Conservation (phyloP, 768 basidiomycete species). For the Suillus plorans region DNA sequence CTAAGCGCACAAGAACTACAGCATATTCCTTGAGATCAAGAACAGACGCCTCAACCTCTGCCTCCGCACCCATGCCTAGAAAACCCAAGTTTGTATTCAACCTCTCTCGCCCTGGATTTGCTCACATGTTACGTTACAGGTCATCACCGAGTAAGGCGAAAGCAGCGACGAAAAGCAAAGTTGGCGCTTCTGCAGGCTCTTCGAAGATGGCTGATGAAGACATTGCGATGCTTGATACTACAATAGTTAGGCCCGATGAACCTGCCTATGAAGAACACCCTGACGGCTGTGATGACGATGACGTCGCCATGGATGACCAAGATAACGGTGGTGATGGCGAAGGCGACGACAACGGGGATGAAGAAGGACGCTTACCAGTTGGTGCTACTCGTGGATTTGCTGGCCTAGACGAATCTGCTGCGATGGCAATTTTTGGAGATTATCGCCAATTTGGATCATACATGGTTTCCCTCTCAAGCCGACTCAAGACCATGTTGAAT, state of each 20-base stretch:
- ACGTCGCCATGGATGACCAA: constrained; percentile 44
- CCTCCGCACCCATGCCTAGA: constrained; percentile 65
- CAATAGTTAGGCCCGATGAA: constrained; percentile 45
- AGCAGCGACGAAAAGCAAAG: constrained; percentile 54
- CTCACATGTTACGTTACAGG: constrained; percentile 30
- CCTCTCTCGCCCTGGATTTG: constrained; percentile 9
- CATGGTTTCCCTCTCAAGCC: constrained; percentile 84
- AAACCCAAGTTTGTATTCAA: constrained; percentile 57
- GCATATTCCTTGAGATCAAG: constrained; percentile 71
- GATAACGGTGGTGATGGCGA: constrained; percentile 52
- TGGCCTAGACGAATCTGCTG: constrained; percentile 66
- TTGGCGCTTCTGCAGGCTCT: constrained; percentile 57
- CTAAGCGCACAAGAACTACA: constrained; percentile 62
- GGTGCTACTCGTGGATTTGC: constrained; percentile 42
- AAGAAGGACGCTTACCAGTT: constrained; percentile 34
- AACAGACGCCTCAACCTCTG: constrained; percentile 40
- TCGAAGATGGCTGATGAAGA: constrained; percentile 71
- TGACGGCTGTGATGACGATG: constrained; percentile 41
- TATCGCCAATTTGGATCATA: constrained; percentile 89
- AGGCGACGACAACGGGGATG: constrained; percentile 42
- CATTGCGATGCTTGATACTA: constrained; percentile 72
- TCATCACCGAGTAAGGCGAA: constrained; percentile 58
- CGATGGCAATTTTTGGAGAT: constrained; percentile 82
- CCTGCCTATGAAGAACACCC: constrained; percentile 47
- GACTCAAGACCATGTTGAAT: constrained; percentile 87